Base-by-base conservation (phyloP, 495 filamentous ascomycete species). In the Penicillium coffeae region DNA sequence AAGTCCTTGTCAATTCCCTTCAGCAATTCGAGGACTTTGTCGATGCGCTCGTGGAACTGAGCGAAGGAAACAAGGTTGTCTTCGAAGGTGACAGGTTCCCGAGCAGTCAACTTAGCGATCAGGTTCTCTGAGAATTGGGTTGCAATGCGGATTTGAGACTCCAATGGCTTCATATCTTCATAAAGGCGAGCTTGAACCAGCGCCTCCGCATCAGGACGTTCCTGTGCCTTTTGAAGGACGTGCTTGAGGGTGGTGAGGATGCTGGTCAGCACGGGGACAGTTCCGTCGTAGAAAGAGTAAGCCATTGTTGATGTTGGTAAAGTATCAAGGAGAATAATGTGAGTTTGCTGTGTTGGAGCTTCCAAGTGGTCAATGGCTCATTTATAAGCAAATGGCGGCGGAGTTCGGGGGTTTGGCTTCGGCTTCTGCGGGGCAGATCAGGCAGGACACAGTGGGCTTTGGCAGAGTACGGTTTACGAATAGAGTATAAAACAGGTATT, bases 141-240 rank as follows among this genome's bases (percentile, higher is more conserved):
- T 15, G 54, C 59, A 34, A 72, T 55, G 16, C 69, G 65, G 51
- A 81, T 50, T 51, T 83, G 79, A 52, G 65, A 65, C 44, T 61
- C 38, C 15, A 81, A 48, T 20, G 72, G 61, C 38, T 64, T 63
- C 79, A 81, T 80, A 64, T 79, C 77, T 3, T 60, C 55, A 50
- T 57, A 42, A 0, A 70, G 49, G 18, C 66, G 64, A 51, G 63
- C 51, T 13, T 36, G 16, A 45, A 59, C 50, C 0, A 66, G 42
- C n/a, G 52, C 39, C 51, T 21, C 57, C 15, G 58, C 44, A 43
- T 60, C 22, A 47, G 63, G 53, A 25, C 35, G 54, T 19, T 45
- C 12, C 46, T 62, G 56, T 39, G 58, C 57, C 54, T 56, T 25
- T 46, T 47, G 35, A 43, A 68, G 60, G 46, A 66, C 56, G 53